These are phyloP conservation scores for Periconia sp. DNA, from an alignment of 2,329 filamentous ascomycete genomes.

Conservation along the genomic window DNA sequence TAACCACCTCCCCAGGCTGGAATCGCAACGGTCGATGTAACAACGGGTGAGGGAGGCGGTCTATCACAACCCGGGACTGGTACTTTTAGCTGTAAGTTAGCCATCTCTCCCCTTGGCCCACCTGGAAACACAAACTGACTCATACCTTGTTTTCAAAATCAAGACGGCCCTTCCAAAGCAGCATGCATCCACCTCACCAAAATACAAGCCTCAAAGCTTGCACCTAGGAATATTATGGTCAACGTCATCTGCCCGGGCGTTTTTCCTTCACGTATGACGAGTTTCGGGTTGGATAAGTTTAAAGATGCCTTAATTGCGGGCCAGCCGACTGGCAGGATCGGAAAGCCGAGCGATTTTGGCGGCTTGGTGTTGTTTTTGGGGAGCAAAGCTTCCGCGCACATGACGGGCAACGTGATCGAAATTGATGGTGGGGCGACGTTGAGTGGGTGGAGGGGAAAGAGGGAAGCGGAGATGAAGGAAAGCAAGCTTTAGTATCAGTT, in stretches of 20 bases:
- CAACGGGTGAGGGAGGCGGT: constrained; percentile 50
- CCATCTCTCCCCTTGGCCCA: not conserved
- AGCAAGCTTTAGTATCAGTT: constrained; percentile 26
- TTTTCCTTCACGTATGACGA: constrained; percentile 58
- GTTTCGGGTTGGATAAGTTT: constrained; percentile 54
- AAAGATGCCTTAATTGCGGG: constrained; percentile 50
- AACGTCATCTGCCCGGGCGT: constrained; percentile 49
- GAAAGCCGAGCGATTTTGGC: constrained; percentile 52
- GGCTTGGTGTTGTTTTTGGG: constrained; percentile 50
- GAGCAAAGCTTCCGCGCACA: constrained; percentile 44
- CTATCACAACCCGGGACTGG: constrained; percentile 55
- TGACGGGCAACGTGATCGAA: constrained; percentile 52
- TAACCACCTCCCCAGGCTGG: constrained; percentile 25
- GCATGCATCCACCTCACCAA: constrained; percentile 57
- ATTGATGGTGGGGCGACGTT: constrained; percentile 51
- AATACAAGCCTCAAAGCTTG: constrained; percentile 54
- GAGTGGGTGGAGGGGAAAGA: constrained; percentile 46
- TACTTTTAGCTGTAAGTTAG: constrained; percentile 41
- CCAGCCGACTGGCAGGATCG: constrained; percentile 51
- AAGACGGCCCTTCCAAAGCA: constrained; percentile 55
- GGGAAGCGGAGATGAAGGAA: constrained; percentile 9
- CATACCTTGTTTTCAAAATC: no score
- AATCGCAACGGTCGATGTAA: constrained; percentile 50
- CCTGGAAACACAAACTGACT: not conserved
- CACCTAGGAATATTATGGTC: constrained; percentile 56